Conservation (phyloP, 2,329 filamentous ascomycete genomes). For the Ceratocystis destructans region DNA sequence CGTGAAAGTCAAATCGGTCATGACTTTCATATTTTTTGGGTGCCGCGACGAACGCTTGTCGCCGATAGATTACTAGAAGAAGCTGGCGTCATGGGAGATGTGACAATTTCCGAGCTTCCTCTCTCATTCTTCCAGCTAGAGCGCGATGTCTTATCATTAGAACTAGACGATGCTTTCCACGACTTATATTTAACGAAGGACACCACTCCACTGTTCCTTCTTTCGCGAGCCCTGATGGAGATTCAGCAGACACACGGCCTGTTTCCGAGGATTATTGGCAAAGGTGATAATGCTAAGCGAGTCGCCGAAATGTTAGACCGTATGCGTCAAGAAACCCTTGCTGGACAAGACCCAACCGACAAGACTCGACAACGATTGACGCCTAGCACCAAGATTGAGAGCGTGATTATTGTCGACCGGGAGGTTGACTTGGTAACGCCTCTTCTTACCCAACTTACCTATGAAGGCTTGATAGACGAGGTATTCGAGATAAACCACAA, state of each 20-base stretch:
- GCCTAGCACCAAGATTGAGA: constrained; percentile 79
- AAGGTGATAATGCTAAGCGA: constrained; percentile 84
- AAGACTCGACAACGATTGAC: constrained; percentile 52
- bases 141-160: constrained; percentile 78
- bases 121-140: constrained; percentile 86
- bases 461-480: constrained; percentile 91
- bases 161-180: constrained; percentile 72
- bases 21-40: constrained; percentile 95
- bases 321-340: constrained; percentile 79
- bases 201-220: constrained; percentile 74
- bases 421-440: constrained; percentile 89
- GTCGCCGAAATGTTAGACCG: constrained; percentile 75
- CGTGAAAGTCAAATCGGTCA: constrained; percentile 80
- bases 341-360: constrained; percentile 59
- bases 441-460: constrained; percentile 86
- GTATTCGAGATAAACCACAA: constrained; percentile 85
- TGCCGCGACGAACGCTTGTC: constrained; percentile 79
- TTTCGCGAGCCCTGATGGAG: constrained; percentile 85
- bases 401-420: constrained; percentile 84
- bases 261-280: constrained; percentile 87
- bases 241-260: constrained; percentile 85
- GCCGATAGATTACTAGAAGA: constrained; percentile 88
- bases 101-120: constrained; percentile 74
- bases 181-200: constrained; percentile 87
- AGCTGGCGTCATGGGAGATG: constrained; percentile 81